Conservation (phyloP, 768 basidiomycete genomes). For the Trametes gibbosa region DNA sequence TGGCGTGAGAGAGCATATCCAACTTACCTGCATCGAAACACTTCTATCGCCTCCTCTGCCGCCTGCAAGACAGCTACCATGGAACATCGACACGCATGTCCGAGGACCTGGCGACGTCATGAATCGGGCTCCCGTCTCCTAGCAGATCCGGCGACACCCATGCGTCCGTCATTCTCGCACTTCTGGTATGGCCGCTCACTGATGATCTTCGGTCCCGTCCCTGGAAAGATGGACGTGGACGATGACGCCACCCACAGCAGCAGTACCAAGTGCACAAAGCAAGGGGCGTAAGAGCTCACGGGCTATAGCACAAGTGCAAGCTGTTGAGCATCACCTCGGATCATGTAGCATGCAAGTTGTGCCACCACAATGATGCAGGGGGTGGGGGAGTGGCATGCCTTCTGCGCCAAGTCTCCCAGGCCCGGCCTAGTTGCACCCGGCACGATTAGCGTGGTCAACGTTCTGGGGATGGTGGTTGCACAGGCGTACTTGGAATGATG, state of each 20-base stretch:
- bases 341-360: not conserved
- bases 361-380: not conserved
- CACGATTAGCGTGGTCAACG: not conserved
- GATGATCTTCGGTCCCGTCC: not conserved
- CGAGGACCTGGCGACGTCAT: not conserved
- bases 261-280: no score
- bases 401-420: not conserved
- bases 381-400: not conserved
- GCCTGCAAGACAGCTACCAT: not conserved
- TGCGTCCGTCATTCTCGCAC: not conserved
- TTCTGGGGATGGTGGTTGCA: not conserved
- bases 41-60: no score
- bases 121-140: not conserved
- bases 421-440: not conserved
- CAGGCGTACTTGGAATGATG: constrained; percentile 3
- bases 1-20: no score
- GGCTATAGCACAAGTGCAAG: not conserved
- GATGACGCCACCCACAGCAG: no score
- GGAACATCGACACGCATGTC: not conserved
- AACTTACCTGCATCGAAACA: no score
- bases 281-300: no score
- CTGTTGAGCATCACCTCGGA: not conserved
- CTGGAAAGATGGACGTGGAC: not conserved
- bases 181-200: no score
- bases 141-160: not conserved